Evolutionary conservation across 768 basidiomycete genomes (phyloP).

Genomic region (Tephrocybe sp.): DNA sequence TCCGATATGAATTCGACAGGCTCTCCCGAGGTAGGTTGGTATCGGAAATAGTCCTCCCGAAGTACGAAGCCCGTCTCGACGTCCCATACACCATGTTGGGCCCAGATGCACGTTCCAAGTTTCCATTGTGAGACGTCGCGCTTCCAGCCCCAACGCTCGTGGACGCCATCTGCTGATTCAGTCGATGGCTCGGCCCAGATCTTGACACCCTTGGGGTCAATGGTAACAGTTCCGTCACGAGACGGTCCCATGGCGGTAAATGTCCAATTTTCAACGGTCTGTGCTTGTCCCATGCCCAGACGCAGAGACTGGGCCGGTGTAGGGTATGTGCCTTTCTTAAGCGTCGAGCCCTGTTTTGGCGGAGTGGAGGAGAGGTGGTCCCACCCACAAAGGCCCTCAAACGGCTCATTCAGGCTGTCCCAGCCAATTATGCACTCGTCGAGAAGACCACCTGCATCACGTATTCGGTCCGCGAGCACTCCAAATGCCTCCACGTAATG

Average conservation of each 20-base stretch:
- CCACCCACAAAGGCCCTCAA: constrained; percentile 74
- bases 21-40: constrained; percentile 37
- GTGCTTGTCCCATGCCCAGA: constrained; percentile 84
- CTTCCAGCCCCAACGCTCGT: constrained; percentile 82
- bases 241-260: constrained; percentile 81
- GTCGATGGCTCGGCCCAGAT: constrained; percentile 68
- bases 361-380: constrained; percentile 69
- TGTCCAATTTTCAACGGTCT: constrained; percentile 80
- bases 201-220: constrained; percentile 81
- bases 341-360: constrained; percentile 61
- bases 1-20: constrained; percentile 71
- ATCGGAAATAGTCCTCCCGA: constrained; percentile 75
- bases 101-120: constrained; percentile 84
- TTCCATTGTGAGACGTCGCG: constrained; percentile 64
- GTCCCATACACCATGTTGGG: constrained; percentile 90
- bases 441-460: constrained; percentile 70
- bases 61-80: constrained; percentile 63
- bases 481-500: constrained; percentile 80
- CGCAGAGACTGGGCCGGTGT: constrained; percentile 82
- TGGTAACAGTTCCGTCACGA: constrained; percentile 68
- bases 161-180: constrained; percentile 45
- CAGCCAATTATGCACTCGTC: constrained; percentile 94
- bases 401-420: constrained; percentile 96
- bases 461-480: constrained; percentile 71
- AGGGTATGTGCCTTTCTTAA: constrained; percentile 87